These are phyloP conservation scores for Lactuca sativa DNA, from an alignment of 129 eudicot genomes.

Conservation along the genomic window DNA sequence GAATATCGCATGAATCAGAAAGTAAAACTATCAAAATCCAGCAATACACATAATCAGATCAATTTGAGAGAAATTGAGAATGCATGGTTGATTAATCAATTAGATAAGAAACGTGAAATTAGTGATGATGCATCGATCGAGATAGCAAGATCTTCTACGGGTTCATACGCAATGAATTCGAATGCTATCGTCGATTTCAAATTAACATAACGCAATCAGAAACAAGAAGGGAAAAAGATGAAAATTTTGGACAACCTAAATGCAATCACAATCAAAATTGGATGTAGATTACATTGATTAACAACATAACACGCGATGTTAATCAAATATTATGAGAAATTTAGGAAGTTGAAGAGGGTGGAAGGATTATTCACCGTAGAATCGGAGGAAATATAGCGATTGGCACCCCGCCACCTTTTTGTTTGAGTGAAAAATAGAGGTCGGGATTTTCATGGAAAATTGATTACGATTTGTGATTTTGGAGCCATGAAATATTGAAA, in stretches of 20 bases:
- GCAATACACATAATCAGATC: neutral
- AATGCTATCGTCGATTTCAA: neutral
- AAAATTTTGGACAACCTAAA: slow-evolving; percentile 24
- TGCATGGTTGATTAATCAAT: neutral
- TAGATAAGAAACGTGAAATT: neutral
- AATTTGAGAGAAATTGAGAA: neutral
- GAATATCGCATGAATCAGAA: neutral
- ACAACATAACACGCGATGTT: slow-evolving; percentile 5
- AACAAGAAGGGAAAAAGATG: neutral
- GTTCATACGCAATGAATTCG: neutral
- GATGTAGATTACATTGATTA: slow-evolving; percentile 20
- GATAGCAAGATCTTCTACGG: slow-evolving; percentile 10
- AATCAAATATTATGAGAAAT: slow-evolving; percentile 9
- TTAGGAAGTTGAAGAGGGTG: slow-evolving; percentile 14
- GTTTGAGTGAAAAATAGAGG: slow-evolving; percentile 7
- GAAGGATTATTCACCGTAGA: slow-evolving; percentile 26
- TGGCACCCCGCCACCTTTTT: slow-evolving; percentile 20
- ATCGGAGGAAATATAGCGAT: slow-evolving; percentile 27
- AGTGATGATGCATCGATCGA: neutral
- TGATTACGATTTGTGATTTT: too few species aligned
- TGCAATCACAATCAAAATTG: slow-evolving; percentile 29
- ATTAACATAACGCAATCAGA: neutral
- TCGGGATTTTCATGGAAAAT: neutral
- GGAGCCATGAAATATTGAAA: too few species aligned
- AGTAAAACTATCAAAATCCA: neutral